These are phyloP conservation scores for Cercospora janseana DNA, from an alignment of 2,329 filamentous ascomycete genomes.

Conservation along the genomic window DNA sequence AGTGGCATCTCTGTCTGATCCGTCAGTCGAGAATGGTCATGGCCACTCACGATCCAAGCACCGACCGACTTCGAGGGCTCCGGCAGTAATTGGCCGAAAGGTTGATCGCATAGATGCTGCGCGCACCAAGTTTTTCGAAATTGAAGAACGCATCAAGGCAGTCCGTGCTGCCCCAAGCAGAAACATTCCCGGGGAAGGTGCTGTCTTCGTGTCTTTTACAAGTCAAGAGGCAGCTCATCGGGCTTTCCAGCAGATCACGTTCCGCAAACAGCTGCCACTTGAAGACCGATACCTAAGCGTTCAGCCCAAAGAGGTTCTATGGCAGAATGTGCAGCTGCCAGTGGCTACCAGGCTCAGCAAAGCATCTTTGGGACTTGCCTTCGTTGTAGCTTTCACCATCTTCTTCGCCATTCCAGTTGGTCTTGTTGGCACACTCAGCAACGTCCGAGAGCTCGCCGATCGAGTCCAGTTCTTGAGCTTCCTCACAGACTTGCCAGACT, in stretches of 20 bases:
- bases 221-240: constrained; percentile 79
- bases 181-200: constrained; percentile 60
- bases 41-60: constrained; percentile 38
- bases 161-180: constrained; percentile 58
- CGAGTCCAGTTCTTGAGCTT: constrained; percentile 33
- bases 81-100: constrained; percentile 71
- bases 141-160: constrained; percentile 67
- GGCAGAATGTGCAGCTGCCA: constrained; percentile 46
- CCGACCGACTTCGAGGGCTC: constrained; percentile 66
- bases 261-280: constrained; percentile 38
- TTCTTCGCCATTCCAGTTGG: constrained; percentile 40
- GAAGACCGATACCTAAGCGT: constrained; percentile 46
- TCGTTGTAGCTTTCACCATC: constrained; percentile 38
- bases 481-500: constrained; percentile 34
- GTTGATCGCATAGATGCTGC: constrained; percentile 92
- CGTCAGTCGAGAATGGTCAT: constrained; percentile 24
- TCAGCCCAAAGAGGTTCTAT: constrained; percentile 48
- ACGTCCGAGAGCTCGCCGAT: constrained; percentile 36
- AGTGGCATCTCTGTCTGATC: neutral
- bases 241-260: constrained; percentile 62
- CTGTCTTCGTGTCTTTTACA: constrained; percentile 85
- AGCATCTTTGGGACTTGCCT: constrained; percentile 33
- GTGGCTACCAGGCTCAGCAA: constrained; percentile 32
- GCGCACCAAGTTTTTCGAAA: constrained; percentile 68
- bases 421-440: constrained; percentile 37